Evolutionary conservation across 2,329 filamentous ascomycete species (phyloP), one percentile per base, ranked within the genome.

Genomic region (Aspergillus candidus): DNA sequence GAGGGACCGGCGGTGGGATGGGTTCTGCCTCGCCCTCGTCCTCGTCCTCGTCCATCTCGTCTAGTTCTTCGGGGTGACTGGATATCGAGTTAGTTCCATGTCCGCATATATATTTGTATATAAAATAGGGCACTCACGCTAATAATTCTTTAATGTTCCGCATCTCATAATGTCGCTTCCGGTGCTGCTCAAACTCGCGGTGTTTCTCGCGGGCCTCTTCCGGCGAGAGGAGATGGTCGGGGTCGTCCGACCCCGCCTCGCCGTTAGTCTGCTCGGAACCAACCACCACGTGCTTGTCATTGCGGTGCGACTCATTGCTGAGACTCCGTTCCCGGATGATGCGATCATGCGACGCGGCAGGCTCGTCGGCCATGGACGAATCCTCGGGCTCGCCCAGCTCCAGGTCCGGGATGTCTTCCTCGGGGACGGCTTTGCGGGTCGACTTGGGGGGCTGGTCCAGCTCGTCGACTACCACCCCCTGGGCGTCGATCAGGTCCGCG

Each of bases 81-180:
- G 17, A 40, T 14, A 29, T 13, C 32, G 15, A 38, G 12, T 42
- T 49, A 39, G 52, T 49, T 48, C 30, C 51, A 41, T 13, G 27
- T 18, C n/a, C n/a, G 10, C 5, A 29, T 30, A 44, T 37, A 11
- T 32, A 34, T 14, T 18, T 38, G 6, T 22, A 3, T 22, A 5
- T 22, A 22, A 4, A 22, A 4, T 40, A 43, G n/a, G 32, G 18
- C 32, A 69, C 75, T 53, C 67, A 84, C 82, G 88, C 90, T 53
- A 98, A 78, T 41, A 97, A 71, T 60, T 83, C 80, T 59, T 93
- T 94, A 46, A 96, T 89, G 61, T 93, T 86, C 71, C 81, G 88
- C 93, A 98, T 98, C 76, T 98, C 93, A 69, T 98, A 98, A 69
- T 98, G 93, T 73, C 83, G 91, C 82, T 93, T 96, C 61, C 93